Evolutionary conservation across 768 basidiomycete species (phyloP), one percentile per base, ranked within the genome.

Genomic region (Sistotremastrum niveocremeum): DNA sequence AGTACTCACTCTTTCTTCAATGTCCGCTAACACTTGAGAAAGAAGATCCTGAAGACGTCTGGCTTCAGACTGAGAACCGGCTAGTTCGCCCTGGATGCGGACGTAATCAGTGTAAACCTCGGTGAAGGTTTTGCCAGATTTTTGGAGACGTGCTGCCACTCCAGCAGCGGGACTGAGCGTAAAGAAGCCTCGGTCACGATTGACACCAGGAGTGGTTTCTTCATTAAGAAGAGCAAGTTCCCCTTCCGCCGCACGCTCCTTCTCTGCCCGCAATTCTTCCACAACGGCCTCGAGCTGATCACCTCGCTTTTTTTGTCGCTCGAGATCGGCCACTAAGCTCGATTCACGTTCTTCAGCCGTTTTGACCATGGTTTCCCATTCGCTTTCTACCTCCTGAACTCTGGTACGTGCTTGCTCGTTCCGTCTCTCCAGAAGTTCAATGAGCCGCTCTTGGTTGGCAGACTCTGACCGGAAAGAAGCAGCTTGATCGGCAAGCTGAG

Each of bases 91-190:
- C 59, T 95, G 83, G 37, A 93, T 72, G 45, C 77, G 74, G 34
- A 94, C 79, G 53, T 88, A 88, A 57, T 95, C 89, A 10, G 84
- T 74, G 59, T 95, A 97, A 20, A 98, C 81, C 56, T 95, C 86
- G 0, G 94, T 94, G 65, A 94, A 94, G 1, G 84, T 85, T 70
- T 85, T 86, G 31, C 86, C 88, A 30, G 70, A 75, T 60, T 76
- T 79, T 65, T 91, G 89, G 20, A 81, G 75, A 50, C 71, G 77
- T 63, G 80, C 80, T 5, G 82, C 88, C 67, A 94, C 78, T 4
- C 84, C 81, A 8, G 93, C 84, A 0, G 91, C 87, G 2, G 93
- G 89, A 56, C 86, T 90, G 11, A 91, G 65, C 39, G 79, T 76
- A 57, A 83, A 65, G 65, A 80, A 74, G 6, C 72, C 41, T 10